Base-by-base conservation (phyloP, 1,284 basidiomycete genomes). In the Leccinum pachyderme region DNA sequence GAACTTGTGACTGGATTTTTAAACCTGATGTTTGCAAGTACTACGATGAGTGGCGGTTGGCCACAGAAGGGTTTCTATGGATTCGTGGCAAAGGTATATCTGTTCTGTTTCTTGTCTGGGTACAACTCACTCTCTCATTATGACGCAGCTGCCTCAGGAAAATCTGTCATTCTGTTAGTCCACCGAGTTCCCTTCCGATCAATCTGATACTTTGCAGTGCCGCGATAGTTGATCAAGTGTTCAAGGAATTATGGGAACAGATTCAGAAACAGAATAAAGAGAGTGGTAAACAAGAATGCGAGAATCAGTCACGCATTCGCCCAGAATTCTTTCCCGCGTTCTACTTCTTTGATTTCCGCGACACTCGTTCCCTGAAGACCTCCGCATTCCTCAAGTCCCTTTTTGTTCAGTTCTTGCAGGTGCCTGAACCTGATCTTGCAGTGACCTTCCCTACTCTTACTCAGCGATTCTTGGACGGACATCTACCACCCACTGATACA, bases 261-360 rank as follows among this genome's bases (percentile, higher is more conserved):
- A 64, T 64, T 29, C 55, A 64, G 48, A 56, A 55, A 45, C 63
- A 68, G 29, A 63, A 66, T 31, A 64, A 66, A 39, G 57, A 18
- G 29, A 53, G 52, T 29, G 63, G 61, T 43, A 53, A 57, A 45
- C 61, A 51, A 52, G 51, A 57, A 44, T 41, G 49, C 28, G 56
- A 66, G n/a, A 56, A 66, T 46, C 63, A 55, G 2, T 56, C 58
- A 47, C 54, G 47, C 6, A 13, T 62, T 44, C 63, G 51, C 13
- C 66, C 63, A 12, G 64, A 69, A 51, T 65, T 69, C 52, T 63
- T 64, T 47, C 62, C 66, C 6, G 68, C 57, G 1, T 61, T 64
- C 50, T 67, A 67, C 54, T 67, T 69, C 41, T 67, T 70, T 47
- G 68, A 67, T 55, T 67, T 61, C 51, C 66, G 66, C 24, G 68